phyloP scores from a whole-genome alignment of 192 early-diverging fungal genomes.

The Entomortierella beljakovae region DNA sequence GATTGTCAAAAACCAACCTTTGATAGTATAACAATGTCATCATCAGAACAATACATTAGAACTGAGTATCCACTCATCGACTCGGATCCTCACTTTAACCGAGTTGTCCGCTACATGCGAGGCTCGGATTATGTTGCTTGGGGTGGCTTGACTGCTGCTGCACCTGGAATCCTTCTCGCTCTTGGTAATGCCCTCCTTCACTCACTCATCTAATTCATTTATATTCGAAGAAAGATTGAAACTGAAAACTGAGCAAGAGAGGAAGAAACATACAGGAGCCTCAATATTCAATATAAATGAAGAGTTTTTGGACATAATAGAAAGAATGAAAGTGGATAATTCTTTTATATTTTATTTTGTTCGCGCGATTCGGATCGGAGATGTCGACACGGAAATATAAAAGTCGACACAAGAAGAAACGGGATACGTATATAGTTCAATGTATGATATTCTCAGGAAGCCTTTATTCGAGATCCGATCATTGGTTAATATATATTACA shows the following conservation, averaged over 20 bases:
- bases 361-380: too few relatives aligned
- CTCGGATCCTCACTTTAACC: constrained; percentile 90
- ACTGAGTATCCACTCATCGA: constrained; percentile 87
- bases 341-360: too few relatives aligned
- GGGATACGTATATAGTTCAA: too few relatives aligned
- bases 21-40: constrained; percentile 26
- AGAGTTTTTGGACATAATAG: too few relatives aligned
- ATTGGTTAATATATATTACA: too few relatives aligned
- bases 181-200: constrained; percentile 68
- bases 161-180: constrained; percentile 80
- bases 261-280: constrained; percentile 26
- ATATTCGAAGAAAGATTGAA: background rate
- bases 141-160: constrained; percentile 71
- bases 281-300: too few relatives aligned
- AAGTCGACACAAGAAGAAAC: too few relatives aligned
- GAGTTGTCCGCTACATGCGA: constrained; percentile 93
- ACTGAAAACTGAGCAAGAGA: background rate
- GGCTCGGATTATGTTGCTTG: constrained; percentile 77
- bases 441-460: too few relatives aligned
- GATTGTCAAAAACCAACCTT: background rate
- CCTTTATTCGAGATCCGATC: too few relatives aligned
- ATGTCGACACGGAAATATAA: too few relatives aligned
- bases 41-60: constrained; percentile 59
- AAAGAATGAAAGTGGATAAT: too few relatives aligned
- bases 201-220: background rate